Percentiles rank a stretch among this genome's conserved stretches.
Evolutionary conservation across 2,329 filamentous ascomycete genomes (phyloP).

Genomic region (Hypoxylon sp.): DNA sequence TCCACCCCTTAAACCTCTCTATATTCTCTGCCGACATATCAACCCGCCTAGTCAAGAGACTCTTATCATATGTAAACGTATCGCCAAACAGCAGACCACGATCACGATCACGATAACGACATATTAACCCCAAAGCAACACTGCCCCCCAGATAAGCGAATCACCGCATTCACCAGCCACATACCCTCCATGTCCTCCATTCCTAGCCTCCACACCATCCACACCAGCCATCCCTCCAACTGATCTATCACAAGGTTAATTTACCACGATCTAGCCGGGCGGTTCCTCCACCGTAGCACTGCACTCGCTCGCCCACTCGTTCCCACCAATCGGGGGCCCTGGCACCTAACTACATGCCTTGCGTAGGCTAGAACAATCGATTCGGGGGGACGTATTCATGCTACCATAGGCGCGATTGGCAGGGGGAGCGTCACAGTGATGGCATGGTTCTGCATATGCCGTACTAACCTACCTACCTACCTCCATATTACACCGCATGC

Average conservation of each 20-base stretch:
- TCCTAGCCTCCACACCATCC: too few species aligned
- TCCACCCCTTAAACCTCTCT: neutral
- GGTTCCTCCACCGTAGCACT: neutral
- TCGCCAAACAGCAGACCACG: neutral
- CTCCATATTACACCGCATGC: neutral
- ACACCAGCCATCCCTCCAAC: neutral
- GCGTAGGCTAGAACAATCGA: slow-evolving; percentile 17
- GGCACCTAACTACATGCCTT: slow-evolving; percentile 3
- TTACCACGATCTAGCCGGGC: neutral
- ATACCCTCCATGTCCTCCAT: neutral
- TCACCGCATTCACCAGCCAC: neutral
- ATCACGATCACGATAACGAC: slow-evolving; percentile 2
- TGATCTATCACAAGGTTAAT: slow-evolving; percentile 14
- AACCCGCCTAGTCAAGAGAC: neutral
- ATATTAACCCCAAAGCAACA: neutral
- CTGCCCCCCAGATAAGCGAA: neutral
- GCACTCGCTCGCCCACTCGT: too few species aligned
- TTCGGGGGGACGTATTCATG: neutral
- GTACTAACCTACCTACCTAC: too few species aligned
- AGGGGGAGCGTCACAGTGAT: neutral
- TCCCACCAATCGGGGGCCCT: slow-evolving; percentile 14
- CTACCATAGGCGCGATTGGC: slow-evolving; percentile 1
- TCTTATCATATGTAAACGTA: neutral
- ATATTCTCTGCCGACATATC: neutral
- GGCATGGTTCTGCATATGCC: too few species aligned